Evolutionary conservation across 306 rosid species (phyloP), one percentile per base, ranked within the genome.

Genomic region (Sindora glabra): DNA sequence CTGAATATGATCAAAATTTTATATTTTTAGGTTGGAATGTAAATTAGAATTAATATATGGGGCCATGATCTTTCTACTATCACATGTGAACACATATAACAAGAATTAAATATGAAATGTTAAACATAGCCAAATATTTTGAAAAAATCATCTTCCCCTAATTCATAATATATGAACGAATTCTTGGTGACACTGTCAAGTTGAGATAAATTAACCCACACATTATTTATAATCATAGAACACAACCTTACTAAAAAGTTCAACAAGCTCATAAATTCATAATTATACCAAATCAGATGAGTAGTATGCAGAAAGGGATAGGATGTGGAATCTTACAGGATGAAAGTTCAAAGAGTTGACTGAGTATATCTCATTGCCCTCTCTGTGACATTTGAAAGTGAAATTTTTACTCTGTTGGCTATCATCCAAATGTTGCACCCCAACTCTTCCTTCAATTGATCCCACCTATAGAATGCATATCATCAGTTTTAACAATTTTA

Each of bases 311-410:
- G 49, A 19, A 44, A 5, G 49, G 22, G 8, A 44, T 16, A 1
- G 8, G 10, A 19, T 5, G 15, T 7, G 5, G 54, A 67, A 66
- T 54, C 91, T 79, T 88, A 92, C 98, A 2, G 98, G 98, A 74
- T 92, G 98, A 64, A 92, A 92, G 74, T 86, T 88, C 74, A 88
- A 75, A 39, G 98, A 83, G 84, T 92, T 92, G 76, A 92, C 98
- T 0, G 98, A 81, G 65, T 85, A 88, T 65, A 88, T 88, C 37
- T 88, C 95, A 23, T 72, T 71, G 26, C 83, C 87, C 49, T 88
- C 98, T 74, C 98, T 80, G 75, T 92, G 98, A 78, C 98, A 86
- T 75, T 88, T 92, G 73, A 92, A 92, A 68, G 96, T 92, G 65
- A 92, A 92, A 59, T 92, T 92, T 79, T 92, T 88, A 65, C 69